Conservation (phyloP, 495 filamentous ascomycete species). For the Hypoxylon subgilvum region DNA sequence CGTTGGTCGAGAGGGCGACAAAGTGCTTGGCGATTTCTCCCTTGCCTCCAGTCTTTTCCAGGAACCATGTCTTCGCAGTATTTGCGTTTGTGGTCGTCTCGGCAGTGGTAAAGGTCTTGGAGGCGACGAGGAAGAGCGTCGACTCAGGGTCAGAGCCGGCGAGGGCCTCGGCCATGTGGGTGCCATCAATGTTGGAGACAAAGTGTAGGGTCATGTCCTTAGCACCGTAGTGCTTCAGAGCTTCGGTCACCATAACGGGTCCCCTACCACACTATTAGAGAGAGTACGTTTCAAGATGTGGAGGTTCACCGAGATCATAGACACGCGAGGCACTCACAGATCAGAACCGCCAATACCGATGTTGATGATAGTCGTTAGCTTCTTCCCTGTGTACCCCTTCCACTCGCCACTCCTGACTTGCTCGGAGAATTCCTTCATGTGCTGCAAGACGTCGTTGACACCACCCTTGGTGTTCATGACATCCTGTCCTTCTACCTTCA, state of each 20-base stretch:
- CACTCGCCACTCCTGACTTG: conserved; percentile 92
- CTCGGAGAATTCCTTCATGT: conserved; percentile 97
- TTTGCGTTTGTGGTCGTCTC: conserved; percentile 97
- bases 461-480: conserved; percentile 77
- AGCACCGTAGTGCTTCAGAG: conserved; percentile 90
- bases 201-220: conserved; percentile 89
- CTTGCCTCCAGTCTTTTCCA: conserved; percentile 72
- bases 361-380: conserved; percentile 94
- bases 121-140: conserved; percentile 94
- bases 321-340: conserved; percentile 66
- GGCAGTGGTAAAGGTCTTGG: conserved; percentile 99
- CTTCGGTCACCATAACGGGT: conserved; percentile 97
- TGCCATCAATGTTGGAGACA: conserved; percentile 99
- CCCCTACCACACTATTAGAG: conserved; percentile 65
- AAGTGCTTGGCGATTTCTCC: conserved; percentile 98
- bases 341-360: conserved; percentile 98
- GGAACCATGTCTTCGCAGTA: conserved; percentile 95
- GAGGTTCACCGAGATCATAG: neutral
- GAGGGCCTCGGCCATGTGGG: conserved; percentile 94
- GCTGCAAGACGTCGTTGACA: conserved; percentile 87
- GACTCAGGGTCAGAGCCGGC: conserved; percentile 90
- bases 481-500: conserved; percentile 93
- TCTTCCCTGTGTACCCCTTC: conserved; percentile 99
- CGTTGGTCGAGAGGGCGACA: conserved; percentile 96
- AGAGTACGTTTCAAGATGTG: neutral